Evolutionary conservation across 2,329 filamentous ascomycete genomes (phyloP).

Genomic region (Periglandula ipomoeae): DNA sequence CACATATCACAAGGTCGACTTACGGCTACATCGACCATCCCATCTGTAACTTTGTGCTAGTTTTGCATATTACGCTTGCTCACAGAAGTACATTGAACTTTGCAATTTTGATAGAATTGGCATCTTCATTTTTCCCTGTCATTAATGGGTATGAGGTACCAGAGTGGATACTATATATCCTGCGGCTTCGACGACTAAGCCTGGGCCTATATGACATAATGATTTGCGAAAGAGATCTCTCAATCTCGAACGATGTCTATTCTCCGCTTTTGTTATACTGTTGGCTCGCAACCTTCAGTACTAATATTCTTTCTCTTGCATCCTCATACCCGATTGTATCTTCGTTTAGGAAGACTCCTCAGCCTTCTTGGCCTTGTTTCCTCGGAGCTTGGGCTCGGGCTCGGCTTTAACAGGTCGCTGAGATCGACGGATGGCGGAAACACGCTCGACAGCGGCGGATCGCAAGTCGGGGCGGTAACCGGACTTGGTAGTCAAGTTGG

Average conservation of each 20-base stretch:
- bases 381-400: constrained; percentile 66
- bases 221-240: not conserved
- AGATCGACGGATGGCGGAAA: constrained; percentile 72
- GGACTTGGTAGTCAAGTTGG: constrained; percentile 71
- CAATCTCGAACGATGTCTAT: not conserved
- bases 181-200: not conserved
- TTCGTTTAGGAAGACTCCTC: constrained; percentile 29
- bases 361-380: constrained; percentile 70
- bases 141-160: not conserved
- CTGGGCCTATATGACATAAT: not conserved
- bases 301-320: not conserved
- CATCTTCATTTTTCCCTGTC: not conserved
- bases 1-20: not conserved
- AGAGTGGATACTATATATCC: not conserved
- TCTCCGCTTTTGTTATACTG: not conserved
- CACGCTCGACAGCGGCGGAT: constrained; percentile 71
- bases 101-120: too few relatives aligned
- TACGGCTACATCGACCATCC: too few relatives aligned
- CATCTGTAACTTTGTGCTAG: too few relatives aligned
- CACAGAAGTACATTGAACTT: too few relatives aligned
- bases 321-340: not conserved
- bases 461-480: constrained; percentile 79
- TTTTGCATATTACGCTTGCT: too few relatives aligned
- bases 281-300: not conserved
- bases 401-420: constrained; percentile 71